These are phyloP conservation scores for Rhizophora mangle DNA, from an alignment of 345 rosid genomes.

Conservation along the genomic window DNA sequence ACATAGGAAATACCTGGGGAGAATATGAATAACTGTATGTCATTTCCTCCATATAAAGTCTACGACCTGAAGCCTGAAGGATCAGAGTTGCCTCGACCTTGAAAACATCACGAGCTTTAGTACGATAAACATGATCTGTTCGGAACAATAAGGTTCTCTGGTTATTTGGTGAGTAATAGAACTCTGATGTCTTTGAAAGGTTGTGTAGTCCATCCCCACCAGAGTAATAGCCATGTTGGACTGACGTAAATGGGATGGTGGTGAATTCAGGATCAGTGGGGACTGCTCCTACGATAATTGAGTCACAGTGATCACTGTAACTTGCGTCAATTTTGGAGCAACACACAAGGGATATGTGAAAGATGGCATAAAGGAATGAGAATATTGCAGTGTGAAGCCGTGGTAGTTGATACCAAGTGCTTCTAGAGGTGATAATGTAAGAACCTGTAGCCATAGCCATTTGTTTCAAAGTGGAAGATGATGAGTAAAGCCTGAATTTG, in stretches of 20 bases:
- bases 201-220: conserved; percentile 23
- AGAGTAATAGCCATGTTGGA: conserved; percentile 28
- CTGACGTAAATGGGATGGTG: conserved; percentile 21
- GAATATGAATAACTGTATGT: background rate
- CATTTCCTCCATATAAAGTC: background rate
- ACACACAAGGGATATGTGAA: background rate
- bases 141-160: background rate
- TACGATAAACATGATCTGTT: conserved; percentile 20
- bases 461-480: background rate
- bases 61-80: background rate
- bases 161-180: background rate
- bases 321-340: conserved; percentile 8
- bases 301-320: conserved; percentile 33
- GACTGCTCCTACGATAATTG: conserved; percentile 22
- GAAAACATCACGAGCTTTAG: conserved; percentile 16
- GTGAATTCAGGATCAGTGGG: conserved; percentile 13
- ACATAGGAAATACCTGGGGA: background rate
- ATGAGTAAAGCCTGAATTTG: background rate
- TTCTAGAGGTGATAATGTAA: background rate
- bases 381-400: conserved; percentile 9
- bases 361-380: background rate
- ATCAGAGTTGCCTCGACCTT: conserved; percentile 26
- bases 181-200: background rate
- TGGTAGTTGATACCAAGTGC: background rate
- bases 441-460: conserved; percentile 1